Base-by-base conservation (phyloP, 1,139 yeast species). In the Hemisphaericaspora xylanilytica region DNA sequence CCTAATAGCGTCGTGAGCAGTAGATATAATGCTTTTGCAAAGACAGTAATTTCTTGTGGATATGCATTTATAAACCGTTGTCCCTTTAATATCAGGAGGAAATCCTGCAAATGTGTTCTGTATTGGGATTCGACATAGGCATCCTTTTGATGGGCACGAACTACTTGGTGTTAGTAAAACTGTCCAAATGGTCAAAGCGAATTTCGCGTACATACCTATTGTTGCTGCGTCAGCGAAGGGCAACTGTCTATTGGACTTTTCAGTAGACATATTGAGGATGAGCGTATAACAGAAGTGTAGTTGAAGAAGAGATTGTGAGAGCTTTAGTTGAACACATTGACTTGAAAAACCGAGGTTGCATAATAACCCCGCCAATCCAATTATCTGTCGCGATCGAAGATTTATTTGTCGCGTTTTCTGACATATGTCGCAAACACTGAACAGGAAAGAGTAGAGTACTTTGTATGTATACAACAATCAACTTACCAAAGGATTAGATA, bases 121-220 rank as follows among this genome's bases (percentile, higher is more conserved):
- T 86, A 63, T 2, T 76, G 60, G 0, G 77, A 65, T 52, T 83
- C 85, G 35, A 85, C 78, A 50, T 82, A 85, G 2, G 79, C 73
- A 59, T 90, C 97, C 56, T 90, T 90, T 53, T 89, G 97, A 57
- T 86, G 83, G 3, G 97, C 89, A 43, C 96, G 74, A 28, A 89
- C 76, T 66, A 14, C 11, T 22, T 22, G 11, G 26, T 22, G 26
- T 22, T 22, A 22, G 26, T 22, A 22, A n/a, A n/a, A n/a, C n/a
- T n/a, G n/a, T n/a, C n/a, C n/a, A n/a, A n/a, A n/a, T n/a, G n/a
- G n/a, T n/a, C n/a, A n/a, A n/a, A n/a, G 22, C 6, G 22, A 12
- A 12, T 12, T 7, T 12, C 13, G 5, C 17, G 14, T 13, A 64
- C 74, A 44, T 66, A 67, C 74, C 73, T 46, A 70, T 70, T 0